Evolutionary conservation across 164 flowering plant species (phyloP).

Genomic region (Piper betle): DNA sequence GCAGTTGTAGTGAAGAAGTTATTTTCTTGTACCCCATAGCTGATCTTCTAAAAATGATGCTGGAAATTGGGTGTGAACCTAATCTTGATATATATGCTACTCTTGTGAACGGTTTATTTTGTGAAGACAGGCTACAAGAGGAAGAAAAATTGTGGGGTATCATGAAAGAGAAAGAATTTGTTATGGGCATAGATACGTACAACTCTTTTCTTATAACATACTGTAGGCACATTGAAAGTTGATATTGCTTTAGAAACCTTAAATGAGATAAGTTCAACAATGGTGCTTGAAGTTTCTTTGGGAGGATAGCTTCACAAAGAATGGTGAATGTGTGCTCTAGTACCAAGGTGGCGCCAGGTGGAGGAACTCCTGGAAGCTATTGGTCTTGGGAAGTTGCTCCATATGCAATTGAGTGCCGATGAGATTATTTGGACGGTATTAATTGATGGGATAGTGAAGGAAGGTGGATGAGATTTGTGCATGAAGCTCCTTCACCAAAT

Average conservation of each 20-base stretch:
- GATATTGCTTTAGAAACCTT: slow-evolving; percentile 43
- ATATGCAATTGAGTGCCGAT: slow-evolving; percentile 44
- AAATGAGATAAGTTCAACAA: slow-evolving; percentile 12
- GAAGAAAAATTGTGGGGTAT: slow-evolving; percentile 42
- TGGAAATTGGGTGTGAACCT: slow-evolving; percentile 42
- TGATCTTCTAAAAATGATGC: slow-evolving; percentile 37
- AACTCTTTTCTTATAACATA: slow-evolving; percentile 27
- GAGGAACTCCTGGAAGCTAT: slow-evolving; percentile 37
- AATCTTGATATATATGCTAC: slow-evolving; percentile 37
- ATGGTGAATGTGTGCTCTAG: slow-evolving; percentile 43
- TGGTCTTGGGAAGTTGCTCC: slow-evolving; percentile 48
- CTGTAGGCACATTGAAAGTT: slow-evolving; percentile 42
- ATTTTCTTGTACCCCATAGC: slow-evolving; percentile 15
- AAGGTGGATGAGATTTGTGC: slow-evolving; percentile 37
- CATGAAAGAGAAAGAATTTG: slow-evolving; percentile 41
- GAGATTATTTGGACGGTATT: slow-evolving; percentile 74
- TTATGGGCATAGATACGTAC: slow-evolving; percentile 29
- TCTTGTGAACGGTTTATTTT: slow-evolving; percentile 43
- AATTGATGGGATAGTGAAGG: slow-evolving; percentile 59
- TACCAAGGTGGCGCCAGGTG: slow-evolving; percentile 24
- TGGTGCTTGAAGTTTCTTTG: slow-evolving; percentile 30
- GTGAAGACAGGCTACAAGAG: slow-evolving; percentile 40
- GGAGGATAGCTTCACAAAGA: slow-evolving; percentile 27
- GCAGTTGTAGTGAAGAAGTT: slow-evolving; percentile 11
- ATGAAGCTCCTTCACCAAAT: slow-evolving; percentile 41